Conservation (phyloP, 345 rosid species). For the Melaleuca quinquenervia region DNA sequence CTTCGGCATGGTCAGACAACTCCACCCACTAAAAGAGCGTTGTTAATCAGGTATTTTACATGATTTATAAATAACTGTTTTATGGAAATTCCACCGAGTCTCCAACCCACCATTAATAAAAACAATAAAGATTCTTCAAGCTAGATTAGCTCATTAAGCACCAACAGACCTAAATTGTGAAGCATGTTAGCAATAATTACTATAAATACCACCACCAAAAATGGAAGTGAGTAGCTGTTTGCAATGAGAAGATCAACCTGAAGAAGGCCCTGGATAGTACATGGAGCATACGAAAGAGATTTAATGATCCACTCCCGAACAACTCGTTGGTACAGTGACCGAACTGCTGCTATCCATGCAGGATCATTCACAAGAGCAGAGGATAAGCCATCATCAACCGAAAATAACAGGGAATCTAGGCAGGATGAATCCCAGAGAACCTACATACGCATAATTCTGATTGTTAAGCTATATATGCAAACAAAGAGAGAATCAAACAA, state of each 20-base stretch:
- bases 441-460: constrained; percentile 32
- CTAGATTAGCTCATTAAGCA: neutral
- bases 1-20: neutral
- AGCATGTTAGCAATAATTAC: neutral
- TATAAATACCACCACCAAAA: neutral
- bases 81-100: no score
- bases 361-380: constrained; percentile 81
- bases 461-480: constrained; percentile 3
- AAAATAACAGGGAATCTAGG: constrained; percentile 73
- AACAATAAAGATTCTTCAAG: neutral
- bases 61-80: neutral
- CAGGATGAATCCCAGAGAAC: constrained; percentile 96
- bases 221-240: neutral
- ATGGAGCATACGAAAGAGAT: constrained; percentile 94
- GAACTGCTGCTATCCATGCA: constrained; percentile 68
- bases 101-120: neutral
- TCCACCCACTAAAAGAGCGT: neutral
- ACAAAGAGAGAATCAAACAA: constrained; percentile 2
- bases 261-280: constrained; percentile 97
- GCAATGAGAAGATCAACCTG: constrained; percentile 44
- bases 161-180: neutral
- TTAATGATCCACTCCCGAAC: constrained; percentile 86
- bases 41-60: neutral
- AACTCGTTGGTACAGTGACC: constrained; percentile 74
- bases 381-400: constrained; percentile 57